A percentile compares a stretch with the other conserved stretches of the same genome.
These are phyloP conservation scores for Thelephora aurantiotincta DNA, from an alignment of 768 basidiomycete species.

Conservation along the genomic window DNA sequence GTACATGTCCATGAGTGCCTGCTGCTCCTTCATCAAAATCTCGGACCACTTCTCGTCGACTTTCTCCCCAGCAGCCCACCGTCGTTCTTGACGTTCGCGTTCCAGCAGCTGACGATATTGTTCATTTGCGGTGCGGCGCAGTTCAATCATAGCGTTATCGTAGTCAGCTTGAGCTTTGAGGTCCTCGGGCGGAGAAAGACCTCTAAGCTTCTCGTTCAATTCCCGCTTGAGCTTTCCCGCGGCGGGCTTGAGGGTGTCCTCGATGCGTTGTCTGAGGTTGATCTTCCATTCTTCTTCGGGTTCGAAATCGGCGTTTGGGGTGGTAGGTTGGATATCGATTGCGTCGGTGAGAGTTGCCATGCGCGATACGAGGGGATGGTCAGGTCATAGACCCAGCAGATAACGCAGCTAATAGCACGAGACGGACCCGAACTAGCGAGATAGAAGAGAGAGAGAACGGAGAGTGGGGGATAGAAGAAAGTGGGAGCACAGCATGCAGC, in stretches of 20 bases:
- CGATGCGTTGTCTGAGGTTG: conserved; percentile 33
- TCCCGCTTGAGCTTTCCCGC: conserved; percentile 54
- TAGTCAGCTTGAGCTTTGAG: conserved; percentile 23
- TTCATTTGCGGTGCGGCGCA: conserved; percentile 31
- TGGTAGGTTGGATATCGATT: neutral
- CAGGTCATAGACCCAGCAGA: neutral
- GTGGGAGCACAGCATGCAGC: neutral
- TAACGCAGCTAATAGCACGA: neutral
- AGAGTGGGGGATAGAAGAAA: neutral
- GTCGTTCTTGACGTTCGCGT: conserved; percentile 35
- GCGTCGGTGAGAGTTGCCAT: neutral
- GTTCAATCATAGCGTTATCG: conserved; percentile 25
- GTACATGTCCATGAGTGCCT: conserved; percentile 34
- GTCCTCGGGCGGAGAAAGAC: conserved; percentile 22
- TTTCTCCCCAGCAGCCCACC: conserved; percentile 28
- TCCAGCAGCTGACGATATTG: conserved; percentile 29
- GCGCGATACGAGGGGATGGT: neutral
- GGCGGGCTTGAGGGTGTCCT: conserved; percentile 23
- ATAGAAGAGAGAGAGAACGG: neutral
- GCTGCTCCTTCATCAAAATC: conserved; percentile 22
- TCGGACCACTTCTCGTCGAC: conserved; percentile 20
- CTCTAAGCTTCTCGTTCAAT: conserved; percentile 34
- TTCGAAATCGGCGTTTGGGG: conserved; percentile 21
- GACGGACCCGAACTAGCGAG: neutral
- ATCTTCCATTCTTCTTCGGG: conserved; percentile 45